Percentiles rank a stretch among this genome's conserved stretches.
Evolutionary conservation across 2,329 filamentous ascomycete species (phyloP).

Genomic region (Paramyrothecium roridum): DNA sequence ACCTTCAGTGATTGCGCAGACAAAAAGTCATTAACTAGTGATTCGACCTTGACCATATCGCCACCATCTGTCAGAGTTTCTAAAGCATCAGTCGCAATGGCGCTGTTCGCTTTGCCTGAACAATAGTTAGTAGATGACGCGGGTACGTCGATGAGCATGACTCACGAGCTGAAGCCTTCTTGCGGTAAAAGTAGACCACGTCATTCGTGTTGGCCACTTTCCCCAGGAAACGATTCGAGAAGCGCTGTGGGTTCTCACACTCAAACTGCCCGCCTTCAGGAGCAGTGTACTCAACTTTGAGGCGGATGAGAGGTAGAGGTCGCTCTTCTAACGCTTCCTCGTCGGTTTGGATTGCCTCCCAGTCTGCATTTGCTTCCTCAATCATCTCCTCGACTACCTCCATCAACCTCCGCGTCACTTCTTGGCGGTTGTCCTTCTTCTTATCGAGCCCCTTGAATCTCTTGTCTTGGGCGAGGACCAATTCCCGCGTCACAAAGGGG

Average conservation of each 20-base stretch:
- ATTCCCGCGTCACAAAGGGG: slow-evolving; percentile 84
- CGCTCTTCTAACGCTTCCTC: slow-evolving; percentile 55
- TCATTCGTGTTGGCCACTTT: slow-evolving; percentile 93
- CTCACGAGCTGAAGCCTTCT: slow-evolving; percentile 61
- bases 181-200: slow-evolving; percentile 88
- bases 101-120: slow-evolving; percentile 29
- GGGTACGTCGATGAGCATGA: background rate
- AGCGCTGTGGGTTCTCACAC: slow-evolving; percentile 91
- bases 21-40: slow-evolving; percentile 84
- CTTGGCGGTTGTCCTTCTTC: slow-evolving; percentile 77
- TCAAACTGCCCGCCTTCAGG: slow-evolving; percentile 84
- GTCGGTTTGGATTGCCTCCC: slow-evolving; percentile 73
- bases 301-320: slow-evolving; percentile 79
- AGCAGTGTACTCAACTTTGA: slow-evolving; percentile 87
- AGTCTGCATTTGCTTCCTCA: slow-evolving; percentile 75
- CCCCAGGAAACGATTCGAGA: slow-evolving; percentile 88
- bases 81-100: slow-evolving; percentile 61
- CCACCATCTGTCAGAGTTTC: slow-evolving; percentile 43
- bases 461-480: slow-evolving; percentile 72
- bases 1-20: slow-evolving; percentile 87
- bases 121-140: slow-evolving; percentile 4
- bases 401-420: slow-evolving; percentile 75
- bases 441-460: slow-evolving; percentile 75
- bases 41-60: slow-evolving; percentile 82
- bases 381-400: slow-evolving; percentile 83